Evolutionary conservation across 148 eudicot species (phyloP).

Genomic region (Rhododendron griersonianum): DNA sequence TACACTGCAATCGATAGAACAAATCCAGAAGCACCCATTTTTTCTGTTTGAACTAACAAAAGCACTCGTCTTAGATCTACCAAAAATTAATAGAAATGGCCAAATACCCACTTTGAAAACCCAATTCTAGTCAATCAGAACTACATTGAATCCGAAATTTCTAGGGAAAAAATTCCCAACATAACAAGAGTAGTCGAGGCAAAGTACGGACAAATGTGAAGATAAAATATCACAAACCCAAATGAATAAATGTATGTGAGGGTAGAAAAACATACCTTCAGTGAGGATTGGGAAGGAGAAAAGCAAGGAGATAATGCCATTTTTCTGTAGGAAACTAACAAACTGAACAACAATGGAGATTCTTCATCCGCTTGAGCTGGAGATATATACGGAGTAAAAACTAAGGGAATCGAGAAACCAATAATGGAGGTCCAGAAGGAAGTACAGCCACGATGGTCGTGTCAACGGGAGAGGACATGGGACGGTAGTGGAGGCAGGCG

Average conservation of each 20-base stretch:
- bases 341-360: not conserved
- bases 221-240: not conserved
- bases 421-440: not conserved
- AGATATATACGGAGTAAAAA: not conserved
- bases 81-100: not conserved
- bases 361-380: not conserved
- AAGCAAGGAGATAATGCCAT: constrained; percentile 54
- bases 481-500: not conserved
- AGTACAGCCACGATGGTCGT: not conserved
- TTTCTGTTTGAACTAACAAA: not conserved
- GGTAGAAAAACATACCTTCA: constrained; percentile 35
- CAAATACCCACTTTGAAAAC: not conserved
- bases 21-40: too few relatives aligned
- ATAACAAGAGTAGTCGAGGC: too few relatives aligned
- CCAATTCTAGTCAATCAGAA: not conserved
- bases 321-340: not conserved
- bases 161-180: too few relatives aligned
- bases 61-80: constrained; percentile 6
- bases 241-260: too few relatives aligned
- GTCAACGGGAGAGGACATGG: not conserved
- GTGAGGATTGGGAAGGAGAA: constrained; percentile 25
- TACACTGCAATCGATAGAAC: too few relatives aligned
- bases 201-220: not conserved
- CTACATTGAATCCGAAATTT: not conserved
- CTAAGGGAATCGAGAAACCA: not conserved